Evolutionary conservation across 352 stramenopile genomes (phyloP), one percentile per base, ranked within the genome.

Genomic region (Phytopythium boreale): DNA sequence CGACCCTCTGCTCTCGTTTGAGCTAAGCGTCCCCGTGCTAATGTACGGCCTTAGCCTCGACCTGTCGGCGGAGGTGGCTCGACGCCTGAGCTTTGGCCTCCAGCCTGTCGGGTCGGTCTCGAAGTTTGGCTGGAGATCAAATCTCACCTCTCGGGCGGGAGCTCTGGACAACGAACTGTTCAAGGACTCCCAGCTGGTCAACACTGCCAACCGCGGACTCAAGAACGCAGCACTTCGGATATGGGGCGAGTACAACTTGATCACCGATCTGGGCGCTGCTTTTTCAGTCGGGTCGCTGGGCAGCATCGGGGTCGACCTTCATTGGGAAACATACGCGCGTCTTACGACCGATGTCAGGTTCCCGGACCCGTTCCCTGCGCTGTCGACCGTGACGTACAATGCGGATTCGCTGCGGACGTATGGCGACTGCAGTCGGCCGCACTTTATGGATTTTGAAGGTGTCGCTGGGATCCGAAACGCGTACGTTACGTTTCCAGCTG

Each of bases 371-470:
- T n/a, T 56, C 19, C 26, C 24, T 20, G 22, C 22, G 14, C 26
- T 56, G 4, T 20, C 8, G 22, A 56, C 4, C 11, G 24, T 20
- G 31, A 1, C 24, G 12, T 56, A 57, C 50, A 43, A 57, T 14
- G 2, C 11, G 1, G 26, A 41, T 9, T 57, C 50, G 7, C 26
- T 57, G 27, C 0, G 11, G 47, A 43, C 24, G 20, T 43, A 27
- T 39, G 51, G 51, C 4, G 29, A 58, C 11, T 58, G 51, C 29
- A 44, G 26, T 19, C 14, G 6, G 1, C 29, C 51, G 8, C 51
- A 26, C 27, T 58, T 58, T 17, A 58, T 58, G 51, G 17, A 44
- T 6, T 58, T 58, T 27, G 51, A 58, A 44, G 31, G 51, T 17
- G 15, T 58, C 17, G 27, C 41, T 12, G 51, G 51, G 19, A 26